Percentiles rank a stretch among this genome's conserved stretches.
These are phyloP conservation scores for Martiniozyma abietophila DNA, from an alignment of 805 yeast species.

Conservation along the genomic window DNA sequence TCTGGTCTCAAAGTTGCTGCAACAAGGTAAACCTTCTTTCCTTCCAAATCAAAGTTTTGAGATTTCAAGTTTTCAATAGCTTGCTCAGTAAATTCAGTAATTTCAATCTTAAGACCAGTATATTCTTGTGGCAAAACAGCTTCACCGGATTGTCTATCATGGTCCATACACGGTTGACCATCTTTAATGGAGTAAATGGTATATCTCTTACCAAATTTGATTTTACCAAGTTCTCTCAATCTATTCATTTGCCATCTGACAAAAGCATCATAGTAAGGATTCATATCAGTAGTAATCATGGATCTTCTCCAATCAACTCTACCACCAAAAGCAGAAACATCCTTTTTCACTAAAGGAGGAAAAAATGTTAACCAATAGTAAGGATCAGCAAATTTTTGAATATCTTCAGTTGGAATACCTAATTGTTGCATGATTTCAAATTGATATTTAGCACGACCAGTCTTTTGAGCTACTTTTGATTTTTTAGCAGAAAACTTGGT, in stretches of 20 bases:
- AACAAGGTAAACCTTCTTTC: slow-evolving; percentile 68
- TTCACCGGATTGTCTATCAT: slow-evolving; percentile 95
- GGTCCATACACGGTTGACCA: slow-evolving; percentile 99
- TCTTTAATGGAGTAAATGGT: slow-evolving; percentile 96
- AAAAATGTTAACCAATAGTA: slow-evolving; percentile 81
- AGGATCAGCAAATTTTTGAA: slow-evolving; percentile 86
- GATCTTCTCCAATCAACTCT: slow-evolving; percentile 98
- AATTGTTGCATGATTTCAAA: slow-evolving; percentile 93
- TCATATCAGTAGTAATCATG: slow-evolving; percentile 87
- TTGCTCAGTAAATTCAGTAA: slow-evolving; percentile 46
- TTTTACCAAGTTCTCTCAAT: slow-evolving; percentile 76
- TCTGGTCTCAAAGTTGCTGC: slow-evolving; percentile 99
- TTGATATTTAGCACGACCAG: slow-evolving; percentile 91
- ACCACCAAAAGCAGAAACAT: slow-evolving; percentile 77
- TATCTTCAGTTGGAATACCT: slow-evolving; percentile 79
- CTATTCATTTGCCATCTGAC: slow-evolving; percentile 94
- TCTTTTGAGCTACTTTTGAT: slow-evolving; percentile 88
- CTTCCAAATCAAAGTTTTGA: slow-evolving; percentile 35
- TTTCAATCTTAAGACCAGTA: slow-evolving; percentile 80
- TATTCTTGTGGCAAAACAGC: slow-evolving; percentile 97
- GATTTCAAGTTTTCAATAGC: slow-evolving; percentile 48
- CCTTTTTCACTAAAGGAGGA: slow-evolving; percentile 81
- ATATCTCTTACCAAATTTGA: slow-evolving; percentile 96
- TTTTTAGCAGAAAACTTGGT: slow-evolving; percentile 90
- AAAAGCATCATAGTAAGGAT: slow-evolving; percentile 91